A percentile compares a stretch with the other conserved stretches of the same genome.
These are phyloP conservation scores for Cystofilobasidium bisporidii DNA, from an alignment of 768 basidiomycete species.

Conservation along the genomic window DNA sequence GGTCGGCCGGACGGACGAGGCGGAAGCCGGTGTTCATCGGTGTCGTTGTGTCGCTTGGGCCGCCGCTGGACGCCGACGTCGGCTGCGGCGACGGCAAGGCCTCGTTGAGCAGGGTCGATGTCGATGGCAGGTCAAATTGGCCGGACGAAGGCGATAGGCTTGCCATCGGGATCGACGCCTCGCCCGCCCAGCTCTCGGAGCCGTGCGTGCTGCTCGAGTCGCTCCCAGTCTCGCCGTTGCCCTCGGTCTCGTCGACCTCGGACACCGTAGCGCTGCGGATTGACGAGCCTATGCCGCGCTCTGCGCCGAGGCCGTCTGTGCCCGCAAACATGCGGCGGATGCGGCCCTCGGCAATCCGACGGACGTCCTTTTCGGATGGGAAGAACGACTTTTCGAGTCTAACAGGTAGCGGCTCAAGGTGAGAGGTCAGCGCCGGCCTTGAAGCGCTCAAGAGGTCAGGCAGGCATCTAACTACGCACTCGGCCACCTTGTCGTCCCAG, in stretches of 20 bases:
- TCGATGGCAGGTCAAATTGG: not conserved
- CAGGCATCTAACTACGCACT: too few species aligned
- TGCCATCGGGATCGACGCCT: not conserved
- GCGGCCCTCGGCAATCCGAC: slow-evolving; percentile 36
- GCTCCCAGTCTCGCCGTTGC: slow-evolving; percentile 2
- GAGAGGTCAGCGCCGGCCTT: too few species aligned
- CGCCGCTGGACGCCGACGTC: not conserved
- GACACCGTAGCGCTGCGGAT: slow-evolving; percentile 37
- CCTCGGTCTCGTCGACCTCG: slow-evolving; percentile 37
- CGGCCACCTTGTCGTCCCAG: slow-evolving; percentile 54
- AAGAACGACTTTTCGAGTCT: slow-evolving; percentile 45
- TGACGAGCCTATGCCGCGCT: slow-evolving; percentile 30
- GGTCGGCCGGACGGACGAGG: not conserved
- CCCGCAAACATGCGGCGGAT: slow-evolving; percentile 40
- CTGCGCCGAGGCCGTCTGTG: slow-evolving; percentile 36
- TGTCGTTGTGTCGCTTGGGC: not conserved
- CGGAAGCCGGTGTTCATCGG: slow-evolving; percentile 2
- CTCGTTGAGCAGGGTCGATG: not conserved
- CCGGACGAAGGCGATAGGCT: not conserved
- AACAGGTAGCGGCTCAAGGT: slow-evolving; percentile 54
- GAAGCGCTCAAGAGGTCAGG: too few species aligned
- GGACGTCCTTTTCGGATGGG: slow-evolving; percentile 50
- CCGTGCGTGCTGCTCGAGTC: slow-evolving; percentile 5
- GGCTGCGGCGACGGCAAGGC: not conserved
- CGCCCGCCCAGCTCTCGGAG: not conserved